These are phyloP conservation scores for Aureobasidium sp. DNA, from an alignment of 2,329 filamentous ascomycete species.

Conservation along the genomic window DNA sequence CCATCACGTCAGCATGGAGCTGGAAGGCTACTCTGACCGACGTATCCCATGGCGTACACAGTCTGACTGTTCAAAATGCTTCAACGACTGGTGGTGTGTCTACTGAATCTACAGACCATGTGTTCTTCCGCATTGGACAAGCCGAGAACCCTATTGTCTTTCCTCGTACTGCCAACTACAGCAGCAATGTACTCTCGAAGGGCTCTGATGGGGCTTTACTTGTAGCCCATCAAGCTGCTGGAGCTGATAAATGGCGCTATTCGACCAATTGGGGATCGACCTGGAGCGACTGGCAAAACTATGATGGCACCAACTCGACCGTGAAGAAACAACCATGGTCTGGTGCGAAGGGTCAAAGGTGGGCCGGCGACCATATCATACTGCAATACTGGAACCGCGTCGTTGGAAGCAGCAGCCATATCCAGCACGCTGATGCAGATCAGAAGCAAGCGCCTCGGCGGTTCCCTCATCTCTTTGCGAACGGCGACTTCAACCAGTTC, in stretches of 20 bases:
- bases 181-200: conserved; percentile 44
- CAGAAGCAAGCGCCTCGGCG: conserved; percentile 36
- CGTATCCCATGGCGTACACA: conserved; percentile 56
- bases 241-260: conserved; percentile 57
- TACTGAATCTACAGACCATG: conserved; percentile 52
- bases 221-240: conserved; percentile 53
- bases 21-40: conserved; percentile 48
- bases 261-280: conserved; percentile 54
- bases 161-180: conserved; percentile 51
- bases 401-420: conserved; percentile 52
- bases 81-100: conserved; percentile 35
- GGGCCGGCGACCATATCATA: conserved; percentile 55
- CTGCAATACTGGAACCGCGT: conserved; percentile 58
- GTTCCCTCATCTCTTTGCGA: conserved; percentile 57
- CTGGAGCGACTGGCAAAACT: conserved; percentile 54
- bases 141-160: conserved; percentile 55
- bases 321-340: conserved; percentile 48
- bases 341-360: conserved; percentile 50
- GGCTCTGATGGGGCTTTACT: conserved; percentile 35
- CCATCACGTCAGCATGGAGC: conserved; percentile 49
- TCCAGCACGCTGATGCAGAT: conserved; percentile 52
- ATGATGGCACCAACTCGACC: conserved; percentile 45
- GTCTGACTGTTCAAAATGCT: conserved; percentile 50
- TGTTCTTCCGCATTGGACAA: conserved; percentile 55
- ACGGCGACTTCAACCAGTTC: conserved; percentile 57